A percentile compares a stretch with the other conserved stretches of the same genome.
These are phyloP conservation scores for Penicillium macrosclerotiorum DNA, from an alignment of 495 filamentous ascomycete genomes.

Conservation along the genomic window DNA sequence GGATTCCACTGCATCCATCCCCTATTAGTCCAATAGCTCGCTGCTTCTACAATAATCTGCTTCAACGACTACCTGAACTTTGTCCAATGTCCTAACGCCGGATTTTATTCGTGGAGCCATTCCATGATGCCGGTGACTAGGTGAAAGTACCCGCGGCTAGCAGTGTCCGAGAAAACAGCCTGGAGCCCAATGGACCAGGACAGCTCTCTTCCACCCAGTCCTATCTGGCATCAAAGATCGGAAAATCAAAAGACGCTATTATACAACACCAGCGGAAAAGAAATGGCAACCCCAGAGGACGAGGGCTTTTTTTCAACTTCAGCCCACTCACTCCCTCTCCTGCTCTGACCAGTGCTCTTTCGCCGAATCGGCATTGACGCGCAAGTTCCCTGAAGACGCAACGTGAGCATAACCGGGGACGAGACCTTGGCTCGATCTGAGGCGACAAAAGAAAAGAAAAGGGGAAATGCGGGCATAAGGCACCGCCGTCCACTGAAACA, in stretches of 20 bases:
- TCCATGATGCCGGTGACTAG: not conserved
- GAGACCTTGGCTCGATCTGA: conserved; percentile 5
- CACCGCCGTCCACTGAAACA: too few species aligned
- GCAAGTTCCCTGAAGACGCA: not conserved
- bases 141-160: too few species aligned
- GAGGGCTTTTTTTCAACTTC: not conserved
- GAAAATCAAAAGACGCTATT: conserved; percentile 22
- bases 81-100: not conserved
- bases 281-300: not conserved
- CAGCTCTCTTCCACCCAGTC: too few species aligned
- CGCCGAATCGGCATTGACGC: too few species aligned
- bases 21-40: too few species aligned
- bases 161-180: too few species aligned
- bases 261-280: conserved; percentile 18
- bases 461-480: not conserved
- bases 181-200: too few species aligned
- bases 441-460: conserved; percentile 2
- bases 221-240: too few species aligned
- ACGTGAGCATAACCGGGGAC: conserved; percentile 9
- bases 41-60: not conserved
- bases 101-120: conserved; percentile 3
- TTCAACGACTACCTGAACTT: too few species aligned
- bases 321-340: not conserved
- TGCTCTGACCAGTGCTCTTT: too few species aligned
- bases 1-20: too few species aligned